Evolutionary conservation across 2,329 filamentous ascomycete species (phyloP).

Genomic region (Aaosphaeria arxii): DNA sequence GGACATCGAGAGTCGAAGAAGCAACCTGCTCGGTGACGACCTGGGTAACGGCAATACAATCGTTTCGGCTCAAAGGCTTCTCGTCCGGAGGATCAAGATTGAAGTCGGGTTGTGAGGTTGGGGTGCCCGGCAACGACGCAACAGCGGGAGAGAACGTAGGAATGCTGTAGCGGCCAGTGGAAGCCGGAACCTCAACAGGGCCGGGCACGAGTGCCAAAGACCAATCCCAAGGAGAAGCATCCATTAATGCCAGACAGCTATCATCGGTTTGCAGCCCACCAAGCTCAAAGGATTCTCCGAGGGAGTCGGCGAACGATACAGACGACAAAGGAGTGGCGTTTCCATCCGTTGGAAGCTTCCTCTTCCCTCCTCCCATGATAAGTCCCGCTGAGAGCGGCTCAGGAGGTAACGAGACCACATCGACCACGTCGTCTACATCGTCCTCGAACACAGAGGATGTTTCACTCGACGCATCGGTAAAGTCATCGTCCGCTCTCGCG

Average conservation of each 20-base stretch:
- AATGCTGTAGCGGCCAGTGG: conserved; percentile 22
- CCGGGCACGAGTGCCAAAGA: conserved; percentile 27
- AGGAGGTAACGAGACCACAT: conserved; percentile 8
- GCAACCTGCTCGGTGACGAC: conserved; percentile 69
- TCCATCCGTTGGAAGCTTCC: conserved; percentile 33
- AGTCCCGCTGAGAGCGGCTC: conserved; percentile 15
- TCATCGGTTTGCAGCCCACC: conserved; percentile 28
- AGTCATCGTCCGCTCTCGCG: conserved; percentile 17
- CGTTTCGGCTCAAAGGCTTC: conserved; percentile 48
- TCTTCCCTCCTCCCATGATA: conserved; percentile 20
- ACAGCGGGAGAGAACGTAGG: conserved; percentile 22
- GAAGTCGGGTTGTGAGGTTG: conserved; percentile 30
- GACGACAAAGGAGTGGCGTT: conserved; percentile 34
- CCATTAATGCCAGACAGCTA: conserved; percentile 21
- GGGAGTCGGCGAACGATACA: conserved; percentile 33
- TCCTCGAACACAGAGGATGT: conserved; percentile 19
- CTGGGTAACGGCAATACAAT: conserved; percentile 66
- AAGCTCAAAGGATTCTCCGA: conserved; percentile 26
- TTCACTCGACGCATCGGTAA: conserved; percentile 25
- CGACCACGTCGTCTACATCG: conserved; percentile 14
- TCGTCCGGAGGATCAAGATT: conserved; percentile 23
- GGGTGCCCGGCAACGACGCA: conserved; percentile 28
- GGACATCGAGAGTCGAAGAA: conserved; percentile 45
- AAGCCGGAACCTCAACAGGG: conserved; percentile 17
- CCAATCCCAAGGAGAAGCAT: conserved; percentile 37